Conservation (phyloP, 2,329 filamentous ascomycete species). For the Alternaria sp. region DNA sequence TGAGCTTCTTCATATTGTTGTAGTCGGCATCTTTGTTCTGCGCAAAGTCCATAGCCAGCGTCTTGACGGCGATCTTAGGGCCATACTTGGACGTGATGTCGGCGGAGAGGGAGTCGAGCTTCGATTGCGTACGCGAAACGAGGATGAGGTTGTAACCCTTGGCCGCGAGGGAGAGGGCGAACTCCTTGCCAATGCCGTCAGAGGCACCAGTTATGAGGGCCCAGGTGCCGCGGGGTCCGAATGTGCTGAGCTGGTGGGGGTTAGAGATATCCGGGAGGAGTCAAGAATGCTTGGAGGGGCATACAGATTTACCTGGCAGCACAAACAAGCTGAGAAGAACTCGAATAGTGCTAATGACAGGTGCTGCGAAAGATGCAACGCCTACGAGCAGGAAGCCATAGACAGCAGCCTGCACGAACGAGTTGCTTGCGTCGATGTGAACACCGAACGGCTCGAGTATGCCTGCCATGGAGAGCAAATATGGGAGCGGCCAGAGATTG, state of each 20-base stretch:
- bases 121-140: conserved; percentile 92
- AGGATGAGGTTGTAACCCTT: conserved; percentile 96
- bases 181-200: conserved; percentile 97
- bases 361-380: conserved; percentile 38
- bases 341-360: conserved; percentile 55
- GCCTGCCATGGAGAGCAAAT: conserved; percentile 17
- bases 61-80: conserved; percentile 71
- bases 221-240: conserved; percentile 91
- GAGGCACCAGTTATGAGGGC: conserved; percentile 93
- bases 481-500: background rate
- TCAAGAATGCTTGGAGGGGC: conserved; percentile 13
- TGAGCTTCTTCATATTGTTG: conserved; percentile 69
- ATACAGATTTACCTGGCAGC: conserved; percentile 55
- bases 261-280: conserved; percentile 15
- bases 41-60: conserved; percentile 89
- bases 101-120: conserved; percentile 77
- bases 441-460: conserved; percentile 36
- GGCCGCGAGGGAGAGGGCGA: conserved; percentile 83
- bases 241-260: conserved; percentile 72
- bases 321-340: conserved; percentile 58
- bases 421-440: conserved; percentile 40
- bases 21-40: conserved; percentile 82
- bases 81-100: conserved; percentile 77
- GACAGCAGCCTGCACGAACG: conserved; percentile 34
- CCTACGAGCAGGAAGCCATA: conserved; percentile 40